phyloP scores from a whole-genome alignment of 169 alveolate species.

The Cryptosporidium ubiquitum region DNA sequence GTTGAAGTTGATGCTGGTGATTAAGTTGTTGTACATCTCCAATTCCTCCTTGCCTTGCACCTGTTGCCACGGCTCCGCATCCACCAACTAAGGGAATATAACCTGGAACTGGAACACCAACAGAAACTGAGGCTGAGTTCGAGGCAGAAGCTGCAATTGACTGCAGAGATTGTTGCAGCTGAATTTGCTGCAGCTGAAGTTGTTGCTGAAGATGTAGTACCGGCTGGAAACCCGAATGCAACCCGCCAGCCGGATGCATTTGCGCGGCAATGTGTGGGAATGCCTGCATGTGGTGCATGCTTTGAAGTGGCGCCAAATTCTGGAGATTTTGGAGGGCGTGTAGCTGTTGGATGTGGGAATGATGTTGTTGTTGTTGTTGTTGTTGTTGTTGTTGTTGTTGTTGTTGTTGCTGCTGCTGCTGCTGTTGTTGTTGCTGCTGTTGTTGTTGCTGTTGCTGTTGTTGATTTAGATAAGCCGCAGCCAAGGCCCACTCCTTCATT shows the following conservation, averaged over 20 bases:
- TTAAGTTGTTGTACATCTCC: background rate
- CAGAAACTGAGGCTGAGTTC: background rate
- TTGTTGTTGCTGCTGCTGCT: background rate
- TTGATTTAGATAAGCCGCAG: slow-evolving; percentile 16
- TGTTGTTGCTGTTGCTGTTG: slow-evolving; percentile 60
- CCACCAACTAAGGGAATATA: background rate
- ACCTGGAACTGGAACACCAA: background rate
- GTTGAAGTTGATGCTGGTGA: background rate
- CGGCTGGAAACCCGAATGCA: slow-evolving; percentile 22
- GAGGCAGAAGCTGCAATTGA: background rate
- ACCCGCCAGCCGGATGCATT: background rate
- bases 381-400: slow-evolving; percentile 53
- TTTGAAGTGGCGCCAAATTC: slow-evolving; percentile 6
- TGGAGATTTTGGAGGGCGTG: background rate
- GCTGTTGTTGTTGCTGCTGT: slow-evolving; percentile 36
- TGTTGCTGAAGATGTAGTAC: slow-evolving; percentile 14
- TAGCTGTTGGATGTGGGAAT: background rate
- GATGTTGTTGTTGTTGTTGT: background rate
- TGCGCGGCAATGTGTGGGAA: background rate
- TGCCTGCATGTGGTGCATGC: background rate
- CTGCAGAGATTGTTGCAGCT: background rate
- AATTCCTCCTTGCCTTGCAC: background rate
- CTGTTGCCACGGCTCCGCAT: background rate
- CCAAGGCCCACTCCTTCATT: slow-evolving; percentile 57
- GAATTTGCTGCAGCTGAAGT: slow-evolving; percentile 2